phyloP scores from a whole-genome alignment of 805 yeast species.

The Blastobotrys peoriensis region DNA sequence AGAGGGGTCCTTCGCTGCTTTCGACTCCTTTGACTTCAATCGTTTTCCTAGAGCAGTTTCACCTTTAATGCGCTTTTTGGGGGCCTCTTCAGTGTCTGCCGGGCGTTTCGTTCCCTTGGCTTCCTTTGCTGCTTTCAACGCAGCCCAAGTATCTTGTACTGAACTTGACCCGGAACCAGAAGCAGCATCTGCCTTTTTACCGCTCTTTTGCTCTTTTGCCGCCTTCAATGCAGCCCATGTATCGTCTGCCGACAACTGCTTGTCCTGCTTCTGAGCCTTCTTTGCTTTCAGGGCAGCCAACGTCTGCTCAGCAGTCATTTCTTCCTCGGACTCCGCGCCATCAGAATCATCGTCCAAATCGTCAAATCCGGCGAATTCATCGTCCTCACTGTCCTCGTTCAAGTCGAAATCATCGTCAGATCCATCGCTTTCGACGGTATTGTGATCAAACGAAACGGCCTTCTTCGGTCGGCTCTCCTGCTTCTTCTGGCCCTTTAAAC shows the following conservation, averaged over 20 bases:
- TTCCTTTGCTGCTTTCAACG: constrained; percentile 22
- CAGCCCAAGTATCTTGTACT: constrained; percentile 23
- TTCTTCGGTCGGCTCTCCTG: constrained; percentile 1
- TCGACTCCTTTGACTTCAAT: constrained; percentile 2
- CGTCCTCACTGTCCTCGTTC: not conserved
- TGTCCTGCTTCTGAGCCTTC: constrained; percentile 16
- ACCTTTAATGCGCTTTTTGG: not conserved
- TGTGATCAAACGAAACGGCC: constrained; percentile 13
- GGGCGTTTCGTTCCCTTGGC: constrained; percentile 4
- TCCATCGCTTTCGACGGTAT: constrained; percentile 22
- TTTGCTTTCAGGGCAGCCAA: constrained; percentile 28
- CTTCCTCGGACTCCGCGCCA: constrained; percentile 23
- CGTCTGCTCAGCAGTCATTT: constrained; percentile 22
- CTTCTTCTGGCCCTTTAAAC: constrained; percentile 15
- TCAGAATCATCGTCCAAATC: constrained; percentile 1
- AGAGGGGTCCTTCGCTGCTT: constrained; percentile 4
- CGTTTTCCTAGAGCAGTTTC: constrained; percentile 4
- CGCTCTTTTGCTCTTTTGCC: constrained; percentile 29
- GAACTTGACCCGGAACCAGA: no score
- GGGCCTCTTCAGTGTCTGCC: not conserved
- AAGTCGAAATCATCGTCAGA: no score
- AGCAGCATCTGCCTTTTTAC: constrained; percentile 14
- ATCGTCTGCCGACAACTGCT: constrained; percentile 30
- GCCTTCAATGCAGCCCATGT: constrained; percentile 42
- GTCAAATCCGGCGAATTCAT: constrained; percentile 4